phyloP scores from a whole-genome alignment of 2,329 filamentous ascomycete genomes.

The Epicoccum nigrum region DNA sequence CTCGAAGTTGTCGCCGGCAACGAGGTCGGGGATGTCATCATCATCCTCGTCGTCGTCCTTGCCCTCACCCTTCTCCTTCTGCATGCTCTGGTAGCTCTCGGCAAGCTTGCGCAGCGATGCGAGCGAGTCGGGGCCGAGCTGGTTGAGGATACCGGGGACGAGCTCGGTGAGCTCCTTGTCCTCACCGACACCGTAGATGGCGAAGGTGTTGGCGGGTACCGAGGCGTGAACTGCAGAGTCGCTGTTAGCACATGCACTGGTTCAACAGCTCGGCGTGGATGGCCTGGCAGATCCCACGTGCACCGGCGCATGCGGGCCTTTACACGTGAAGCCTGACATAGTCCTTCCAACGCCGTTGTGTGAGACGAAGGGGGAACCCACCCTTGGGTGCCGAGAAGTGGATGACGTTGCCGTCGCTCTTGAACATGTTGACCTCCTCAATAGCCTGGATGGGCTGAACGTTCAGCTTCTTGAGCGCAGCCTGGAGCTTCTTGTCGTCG shows the following conservation, averaged over 20 bases:
- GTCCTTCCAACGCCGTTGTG: not conserved
- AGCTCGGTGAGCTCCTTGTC: slow-evolving; percentile 99
- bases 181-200: slow-evolving; percentile 98
- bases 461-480: slow-evolving; percentile 98
- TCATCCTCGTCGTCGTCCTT: slow-evolving; percentile 67
- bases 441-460: slow-evolving; percentile 99
- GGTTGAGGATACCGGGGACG: slow-evolving; percentile 98
- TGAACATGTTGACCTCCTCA: slow-evolving; percentile 99
- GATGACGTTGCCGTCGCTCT: slow-evolving; percentile 99
- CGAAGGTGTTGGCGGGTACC: slow-evolving; percentile 98
- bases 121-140: slow-evolving; percentile 97
- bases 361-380: slow-evolving; percentile 54
- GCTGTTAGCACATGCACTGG: slow-evolving; percentile 18
- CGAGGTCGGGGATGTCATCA: slow-evolving; percentile 95
- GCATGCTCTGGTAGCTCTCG: slow-evolving; percentile 99
- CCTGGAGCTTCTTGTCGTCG: slow-evolving; percentile 99
- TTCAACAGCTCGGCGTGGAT: not conserved
- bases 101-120: slow-evolving; percentile 97
- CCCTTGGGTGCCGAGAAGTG: slow-evolving; percentile 98
- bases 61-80: slow-evolving; percentile 85
- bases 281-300: not conserved
- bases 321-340: slow-evolving; percentile 1
- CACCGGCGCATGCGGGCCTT: not conserved
- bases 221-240: slow-evolving; percentile 81
- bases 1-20: slow-evolving; percentile 98